Evolutionary conservation across 805 yeast species (phyloP).

Genomic region (Zygosaccharomyces pseudorouxii): DNA sequence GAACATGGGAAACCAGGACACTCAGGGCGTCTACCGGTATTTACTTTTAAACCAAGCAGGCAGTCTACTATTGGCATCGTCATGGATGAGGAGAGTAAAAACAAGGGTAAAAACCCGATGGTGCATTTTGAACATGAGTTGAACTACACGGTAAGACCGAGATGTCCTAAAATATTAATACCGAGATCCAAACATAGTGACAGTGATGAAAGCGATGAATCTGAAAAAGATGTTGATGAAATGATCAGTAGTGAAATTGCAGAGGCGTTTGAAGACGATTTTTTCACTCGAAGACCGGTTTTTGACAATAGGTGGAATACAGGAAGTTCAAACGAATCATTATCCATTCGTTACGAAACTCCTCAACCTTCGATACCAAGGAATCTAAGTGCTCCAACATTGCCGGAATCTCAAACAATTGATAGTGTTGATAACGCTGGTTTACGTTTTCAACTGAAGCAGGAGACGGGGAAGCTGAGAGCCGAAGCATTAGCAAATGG

Average conservation of each 20-base stretch:
- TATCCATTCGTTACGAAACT: not conserved
- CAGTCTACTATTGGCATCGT: slow-evolving; percentile 3
- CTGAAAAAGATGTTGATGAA: not conserved
- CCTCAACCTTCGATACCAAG: not conserved
- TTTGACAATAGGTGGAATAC: slow-evolving; percentile 17
- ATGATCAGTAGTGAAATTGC: slow-evolving; percentile 8
- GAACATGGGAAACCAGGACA: slow-evolving; percentile 1
- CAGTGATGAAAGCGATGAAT: not conserved
- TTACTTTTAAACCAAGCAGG: slow-evolving; percentile 1
- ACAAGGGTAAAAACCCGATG: slow-evolving; percentile 17
- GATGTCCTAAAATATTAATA: slow-evolving; percentile 7
- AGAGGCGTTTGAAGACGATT: slow-evolving; percentile 17
- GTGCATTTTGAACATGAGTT: slow-evolving; percentile 18
- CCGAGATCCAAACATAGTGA: not conserved
- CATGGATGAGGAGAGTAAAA: not conserved
- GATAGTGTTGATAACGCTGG: slow-evolving; percentile 3
- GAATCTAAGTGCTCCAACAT: not conserved
- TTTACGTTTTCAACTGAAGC: slow-evolving; percentile 10
- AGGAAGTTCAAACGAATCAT: not conserved
- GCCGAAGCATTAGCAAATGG: slow-evolving; percentile 1
- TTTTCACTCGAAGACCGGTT: slow-evolving; percentile 12
- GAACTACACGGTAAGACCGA: slow-evolving; percentile 16
- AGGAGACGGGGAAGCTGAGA: slow-evolving; percentile 10
- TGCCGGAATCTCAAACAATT: not conserved
- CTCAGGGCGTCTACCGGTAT: not conserved